Evolutionary conservation across 441 rosid genomes (phyloP).

Genomic region (Erodium trifolium): DNA sequence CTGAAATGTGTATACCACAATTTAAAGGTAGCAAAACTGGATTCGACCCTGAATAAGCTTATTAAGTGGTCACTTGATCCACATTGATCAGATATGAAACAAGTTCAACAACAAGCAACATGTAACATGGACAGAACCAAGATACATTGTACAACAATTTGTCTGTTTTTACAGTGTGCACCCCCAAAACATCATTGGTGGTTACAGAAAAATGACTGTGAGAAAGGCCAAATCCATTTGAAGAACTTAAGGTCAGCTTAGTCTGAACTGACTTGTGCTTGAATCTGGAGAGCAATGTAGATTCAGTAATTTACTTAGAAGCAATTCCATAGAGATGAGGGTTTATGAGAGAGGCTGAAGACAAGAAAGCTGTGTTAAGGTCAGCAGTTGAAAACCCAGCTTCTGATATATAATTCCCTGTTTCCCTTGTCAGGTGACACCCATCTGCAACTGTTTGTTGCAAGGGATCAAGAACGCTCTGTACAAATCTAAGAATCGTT

Average conservation of each 20-base stretch:
- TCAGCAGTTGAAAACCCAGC: constrained; percentile 59
- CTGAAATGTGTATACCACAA: no score
- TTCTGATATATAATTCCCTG: constrained; percentile 44
- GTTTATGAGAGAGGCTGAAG: constrained; percentile 36
- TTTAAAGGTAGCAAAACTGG: no score
- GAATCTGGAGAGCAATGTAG: background rate
- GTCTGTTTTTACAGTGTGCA: no score
- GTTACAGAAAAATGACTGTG: background rate
- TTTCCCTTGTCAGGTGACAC: constrained; percentile 69
- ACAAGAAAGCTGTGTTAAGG: constrained; percentile 32
- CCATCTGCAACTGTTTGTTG: constrained; percentile 66
- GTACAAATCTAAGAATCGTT: constrained; percentile 51
- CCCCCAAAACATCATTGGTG: no score
- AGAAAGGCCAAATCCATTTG: background rate
- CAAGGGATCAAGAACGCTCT: constrained; percentile 57
- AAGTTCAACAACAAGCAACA: no score
- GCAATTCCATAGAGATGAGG: constrained; percentile 78
- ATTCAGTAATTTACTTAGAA: constrained; percentile 28
- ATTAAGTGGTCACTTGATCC: no score
- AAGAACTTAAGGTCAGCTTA: background rate
- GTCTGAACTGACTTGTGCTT: background rate
- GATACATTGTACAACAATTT: no score
- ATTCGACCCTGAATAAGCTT: no score
- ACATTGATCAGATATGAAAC: no score
- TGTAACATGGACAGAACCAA: no score